Evolutionary conservation across 108 stramenopile species (phyloP).

Genomic region (Craspedostauros australis): DNA sequence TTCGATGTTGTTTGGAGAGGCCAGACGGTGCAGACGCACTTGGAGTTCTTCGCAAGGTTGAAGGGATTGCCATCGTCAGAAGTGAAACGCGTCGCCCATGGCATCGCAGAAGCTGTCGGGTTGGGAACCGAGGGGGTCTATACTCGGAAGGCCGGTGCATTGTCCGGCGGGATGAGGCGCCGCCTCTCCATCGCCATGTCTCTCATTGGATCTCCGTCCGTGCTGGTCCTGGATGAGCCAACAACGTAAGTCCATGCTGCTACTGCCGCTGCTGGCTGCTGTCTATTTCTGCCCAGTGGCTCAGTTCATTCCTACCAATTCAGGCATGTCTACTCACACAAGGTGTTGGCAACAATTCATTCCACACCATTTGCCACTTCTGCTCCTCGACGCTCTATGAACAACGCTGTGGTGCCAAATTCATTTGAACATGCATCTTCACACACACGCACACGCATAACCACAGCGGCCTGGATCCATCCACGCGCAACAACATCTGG

Average conservation of each 20-base stretch:
- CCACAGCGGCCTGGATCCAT: constrained; percentile 67
- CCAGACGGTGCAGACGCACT: constrained; percentile 58
- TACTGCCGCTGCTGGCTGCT: constrained; percentile 4
- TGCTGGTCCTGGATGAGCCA: constrained; percentile 85
- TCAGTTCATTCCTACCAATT: too few species aligned
- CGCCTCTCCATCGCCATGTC: constrained; percentile 86
- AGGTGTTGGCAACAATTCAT: too few species aligned
- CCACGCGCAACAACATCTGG: constrained; percentile 57
- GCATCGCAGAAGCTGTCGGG: constrained; percentile 44
- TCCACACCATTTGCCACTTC: neutral
- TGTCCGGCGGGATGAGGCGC: constrained; percentile 91
- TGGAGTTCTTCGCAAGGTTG: constrained; percentile 58
- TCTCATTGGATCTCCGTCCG: constrained; percentile 65
- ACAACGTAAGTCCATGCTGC: constrained; percentile 38
- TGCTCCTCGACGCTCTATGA: neutral
- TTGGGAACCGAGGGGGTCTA: constrained; percentile 42
- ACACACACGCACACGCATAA: constrained; percentile 8
- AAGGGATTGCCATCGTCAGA: constrained; percentile 45
- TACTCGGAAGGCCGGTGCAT: constrained; percentile 24
- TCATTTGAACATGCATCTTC: neutral
- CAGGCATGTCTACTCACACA: too few species aligned
- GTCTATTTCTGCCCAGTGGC: too few species aligned
- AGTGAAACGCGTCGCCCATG: constrained; percentile 27
- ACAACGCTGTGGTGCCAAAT: too few species aligned
- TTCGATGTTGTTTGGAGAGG: constrained; percentile 59